Conservation (phyloP, 805 yeast species). For the Kodamaea fukazawae region DNA sequence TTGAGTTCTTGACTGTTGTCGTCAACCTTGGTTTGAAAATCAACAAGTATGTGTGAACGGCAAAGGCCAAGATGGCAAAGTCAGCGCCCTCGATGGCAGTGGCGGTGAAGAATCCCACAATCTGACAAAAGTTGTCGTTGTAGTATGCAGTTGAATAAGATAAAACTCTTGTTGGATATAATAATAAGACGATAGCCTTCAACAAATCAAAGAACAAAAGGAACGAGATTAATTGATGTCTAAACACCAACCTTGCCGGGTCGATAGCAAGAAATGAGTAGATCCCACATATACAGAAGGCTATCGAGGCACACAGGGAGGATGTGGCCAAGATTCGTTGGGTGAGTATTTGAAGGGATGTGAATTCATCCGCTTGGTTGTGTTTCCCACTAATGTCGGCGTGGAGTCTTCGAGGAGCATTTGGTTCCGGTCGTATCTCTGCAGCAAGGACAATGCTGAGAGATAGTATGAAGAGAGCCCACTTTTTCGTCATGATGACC, state of each 20-base stretch:
- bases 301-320: conserved; percentile 38
- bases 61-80: conserved; percentile 75
- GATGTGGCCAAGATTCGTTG: conserved; percentile 39
- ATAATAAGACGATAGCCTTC: conserved; percentile 64
- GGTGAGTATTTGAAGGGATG: conserved; percentile 24
- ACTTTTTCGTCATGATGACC: too few relatives aligned
- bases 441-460: too few relatives aligned
- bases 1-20: conserved; percentile 40
- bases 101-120: conserved; percentile 79
- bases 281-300: conserved; percentile 55
- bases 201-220: conserved; percentile 70
- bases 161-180: conserved; percentile 64
- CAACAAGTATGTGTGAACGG: conserved; percentile 74
- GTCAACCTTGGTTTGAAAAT: conserved; percentile 59
- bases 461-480: too few relatives aligned
- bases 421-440: too few relatives aligned
- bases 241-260: conserved; percentile 57
- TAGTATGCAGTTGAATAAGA: conserved; percentile 43
- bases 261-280: conserved; percentile 63
- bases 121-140: conserved; percentile 52
- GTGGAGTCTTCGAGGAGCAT: neutral
- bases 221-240: conserved; percentile 68
- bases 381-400: neutral
- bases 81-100: conserved; percentile 84
- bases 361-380: conserved; percentile 17